phyloP scores from a whole-genome alignment of 768 basidiomycete genomes.

The Gautieria morchelliformis region DNA sequence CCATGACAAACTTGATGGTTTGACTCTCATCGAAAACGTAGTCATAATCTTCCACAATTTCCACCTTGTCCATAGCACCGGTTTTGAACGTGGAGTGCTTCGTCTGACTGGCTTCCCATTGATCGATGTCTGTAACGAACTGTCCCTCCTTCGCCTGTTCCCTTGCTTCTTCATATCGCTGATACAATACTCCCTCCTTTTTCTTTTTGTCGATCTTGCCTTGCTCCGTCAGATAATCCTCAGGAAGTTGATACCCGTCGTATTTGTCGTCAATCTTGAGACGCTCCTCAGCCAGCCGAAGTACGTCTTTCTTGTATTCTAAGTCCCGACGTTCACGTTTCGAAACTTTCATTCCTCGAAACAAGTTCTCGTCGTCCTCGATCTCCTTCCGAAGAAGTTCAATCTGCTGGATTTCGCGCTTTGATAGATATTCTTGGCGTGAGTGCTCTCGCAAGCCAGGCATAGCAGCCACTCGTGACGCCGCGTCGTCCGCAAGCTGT shows the following conservation, averaged over 20 bases:
- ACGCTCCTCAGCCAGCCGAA: slow-evolving; percentile 88
- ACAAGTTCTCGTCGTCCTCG: slow-evolving; percentile 86
- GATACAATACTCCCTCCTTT: slow-evolving; percentile 84
- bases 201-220: slow-evolving; percentile 97
- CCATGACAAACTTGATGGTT: slow-evolving; percentile 93
- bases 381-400: slow-evolving; percentile 90
- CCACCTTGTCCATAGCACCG: slow-evolving; percentile 84
- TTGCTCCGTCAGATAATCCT: slow-evolving; percentile 97
- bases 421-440: slow-evolving; percentile 91
- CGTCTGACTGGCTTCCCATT: slow-evolving; percentile 93
- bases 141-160: slow-evolving; percentile 71
- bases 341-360: slow-evolving; percentile 84
- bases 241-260: slow-evolving; percentile 94
- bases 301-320: slow-evolving; percentile 84
- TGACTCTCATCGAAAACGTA: slow-evolving; percentile 98
- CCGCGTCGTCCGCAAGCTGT: slow-evolving; percentile 68
- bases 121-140: slow-evolving; percentile 94
- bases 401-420: slow-evolving; percentile 93
- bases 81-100: slow-evolving; percentile 81
- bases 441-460: slow-evolving; percentile 79
- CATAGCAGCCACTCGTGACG: slow-evolving; percentile 40
- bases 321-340: slow-evolving; percentile 74
- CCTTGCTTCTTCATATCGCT: slow-evolving; percentile 90
- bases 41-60: slow-evolving; percentile 80
- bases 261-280: slow-evolving; percentile 90